These are phyloP conservation scores for Aspergillus diversus DNA, from an alignment of 495 filamentous ascomycete species.

Conservation along the genomic window DNA sequence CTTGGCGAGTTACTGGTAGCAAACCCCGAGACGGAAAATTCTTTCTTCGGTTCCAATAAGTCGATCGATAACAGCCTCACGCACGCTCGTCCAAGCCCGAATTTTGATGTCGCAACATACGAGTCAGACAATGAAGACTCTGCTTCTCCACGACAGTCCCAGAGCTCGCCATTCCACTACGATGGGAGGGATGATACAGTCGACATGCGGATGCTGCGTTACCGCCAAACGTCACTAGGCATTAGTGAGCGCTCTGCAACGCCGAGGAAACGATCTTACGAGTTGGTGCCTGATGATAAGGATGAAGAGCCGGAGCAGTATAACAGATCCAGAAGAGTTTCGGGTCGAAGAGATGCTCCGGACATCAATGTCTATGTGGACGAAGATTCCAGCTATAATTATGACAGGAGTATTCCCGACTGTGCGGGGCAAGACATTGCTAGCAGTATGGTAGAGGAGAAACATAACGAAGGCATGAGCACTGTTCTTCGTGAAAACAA, in stretches of 20 bases:
- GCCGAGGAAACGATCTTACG: conserved; percentile 45
- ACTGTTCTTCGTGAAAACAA: conserved; percentile 41
- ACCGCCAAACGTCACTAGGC: conserved; percentile 27
- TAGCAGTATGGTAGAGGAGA: conserved; percentile 47
- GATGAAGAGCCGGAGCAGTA: conserved; percentile 29
- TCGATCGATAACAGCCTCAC: conserved; percentile 25
- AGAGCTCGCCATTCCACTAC: conserved; percentile 45
- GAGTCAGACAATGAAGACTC: conserved; percentile 26
- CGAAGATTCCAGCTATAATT: conserved; percentile 34
- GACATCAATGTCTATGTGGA: conserved; percentile 37
- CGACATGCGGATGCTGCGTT: conserved; percentile 33
- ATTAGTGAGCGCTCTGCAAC: conserved; percentile 30
- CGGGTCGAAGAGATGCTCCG: conserved; percentile 28
- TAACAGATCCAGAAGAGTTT: conserved; percentile 40
- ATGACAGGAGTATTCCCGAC: conserved; percentile 30
- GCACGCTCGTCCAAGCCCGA: conserved; percentile 20
- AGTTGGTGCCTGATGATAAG: conserved; percentile 38
- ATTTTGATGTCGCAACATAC: conserved; percentile 21
- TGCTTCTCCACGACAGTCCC: conserved; percentile 27
- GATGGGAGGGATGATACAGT: conserved; percentile 40
- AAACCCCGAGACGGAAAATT: conserved; percentile 38
- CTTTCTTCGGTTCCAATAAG: conserved; percentile 41
- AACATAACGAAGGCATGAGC: conserved; percentile 49
- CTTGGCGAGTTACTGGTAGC: conserved; percentile 19
- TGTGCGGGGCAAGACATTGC: conserved; percentile 26